A percentile compares a stretch with the other conserved stretches of the same genome.
phyloP scores from a whole-genome alignment of 129 eudicot genomes.

The Apium graveolens region DNA sequence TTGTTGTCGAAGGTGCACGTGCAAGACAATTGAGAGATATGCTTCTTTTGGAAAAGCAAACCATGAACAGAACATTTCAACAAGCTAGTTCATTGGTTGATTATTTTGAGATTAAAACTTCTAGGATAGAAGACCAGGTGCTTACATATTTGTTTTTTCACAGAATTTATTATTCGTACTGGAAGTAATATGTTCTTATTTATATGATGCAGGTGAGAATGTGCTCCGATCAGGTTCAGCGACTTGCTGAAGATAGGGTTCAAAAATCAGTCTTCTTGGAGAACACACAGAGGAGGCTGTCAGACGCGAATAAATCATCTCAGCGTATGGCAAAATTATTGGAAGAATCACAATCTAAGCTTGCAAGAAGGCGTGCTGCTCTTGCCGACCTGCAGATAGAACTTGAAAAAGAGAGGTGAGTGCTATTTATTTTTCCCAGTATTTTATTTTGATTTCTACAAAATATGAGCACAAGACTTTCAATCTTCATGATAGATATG shows the following conservation, averaged over 20 bases:
- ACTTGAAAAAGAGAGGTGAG: constrained; percentile 74
- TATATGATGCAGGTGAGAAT: constrained; percentile 39
- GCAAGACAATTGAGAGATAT: constrained; percentile 56
- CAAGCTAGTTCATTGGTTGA: constrained; percentile 45
- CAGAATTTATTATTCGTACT: neutral
- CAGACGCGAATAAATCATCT: constrained; percentile 53
- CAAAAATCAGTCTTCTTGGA: constrained; percentile 47
- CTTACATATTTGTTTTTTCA: neutral
- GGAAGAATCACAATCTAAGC: constrained; percentile 66
- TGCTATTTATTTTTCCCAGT: neutral
- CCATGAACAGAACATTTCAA: constrained; percentile 41
- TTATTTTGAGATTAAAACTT: constrained; percentile 50
- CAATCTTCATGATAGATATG: constrained; percentile 44
- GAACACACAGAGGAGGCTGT: constrained; percentile 48
- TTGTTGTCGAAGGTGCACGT: constrained; percentile 73
- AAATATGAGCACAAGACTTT: neutral
- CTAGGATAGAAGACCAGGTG: constrained; percentile 90
- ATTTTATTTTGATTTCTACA: neutral
- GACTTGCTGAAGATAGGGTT: constrained; percentile 61
- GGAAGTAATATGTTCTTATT: neutral
- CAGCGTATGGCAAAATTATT: constrained; percentile 48
- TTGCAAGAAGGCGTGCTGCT: constrained; percentile 40
- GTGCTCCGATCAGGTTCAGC: constrained; percentile 67
- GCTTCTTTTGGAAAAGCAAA: constrained; percentile 58
- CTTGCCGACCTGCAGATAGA: constrained; percentile 65